These are phyloP conservation scores for Hypomyces perniciosus DNA, from an alignment of 2,329 filamentous ascomycete genomes.

Conservation along the genomic window DNA sequence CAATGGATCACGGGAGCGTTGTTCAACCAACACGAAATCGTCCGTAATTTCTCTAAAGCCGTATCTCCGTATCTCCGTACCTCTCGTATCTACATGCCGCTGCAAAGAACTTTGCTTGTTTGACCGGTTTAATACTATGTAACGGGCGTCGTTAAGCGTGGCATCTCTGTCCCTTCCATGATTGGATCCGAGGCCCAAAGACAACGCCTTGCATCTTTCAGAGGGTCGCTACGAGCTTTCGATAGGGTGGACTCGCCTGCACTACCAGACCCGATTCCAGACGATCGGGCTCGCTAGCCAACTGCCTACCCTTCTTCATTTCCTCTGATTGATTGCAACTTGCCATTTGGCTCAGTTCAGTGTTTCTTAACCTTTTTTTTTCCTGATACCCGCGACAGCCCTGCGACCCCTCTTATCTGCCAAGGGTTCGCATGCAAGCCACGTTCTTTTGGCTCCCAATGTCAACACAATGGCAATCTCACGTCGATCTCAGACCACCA, in stretches of 20 bases:
- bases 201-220: background rate
- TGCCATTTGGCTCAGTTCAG: background rate
- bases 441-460: background rate
- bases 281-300: background rate
- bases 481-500: background rate
- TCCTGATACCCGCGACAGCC: conserved; percentile 7
- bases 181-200: background rate
- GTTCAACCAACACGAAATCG: too few relatives aligned
- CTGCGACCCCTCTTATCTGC: background rate
- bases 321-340: background rate
- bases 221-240: background rate
- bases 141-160: background rate
- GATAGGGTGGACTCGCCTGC: background rate
- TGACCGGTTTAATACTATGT: too few relatives aligned
- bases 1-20: too few relatives aligned
- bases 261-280: background rate
- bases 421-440: background rate
- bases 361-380: background rate
- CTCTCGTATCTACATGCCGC: background rate
- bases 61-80: too few relatives aligned
- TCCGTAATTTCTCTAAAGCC: too few relatives aligned
- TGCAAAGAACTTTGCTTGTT: background rate
- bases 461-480: background rate
- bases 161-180: background rate
- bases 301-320: background rate